These are phyloP conservation scores for Yamadazyma sp. DNA, from an alignment of 805 yeast species.

Conservation along the genomic window DNA sequence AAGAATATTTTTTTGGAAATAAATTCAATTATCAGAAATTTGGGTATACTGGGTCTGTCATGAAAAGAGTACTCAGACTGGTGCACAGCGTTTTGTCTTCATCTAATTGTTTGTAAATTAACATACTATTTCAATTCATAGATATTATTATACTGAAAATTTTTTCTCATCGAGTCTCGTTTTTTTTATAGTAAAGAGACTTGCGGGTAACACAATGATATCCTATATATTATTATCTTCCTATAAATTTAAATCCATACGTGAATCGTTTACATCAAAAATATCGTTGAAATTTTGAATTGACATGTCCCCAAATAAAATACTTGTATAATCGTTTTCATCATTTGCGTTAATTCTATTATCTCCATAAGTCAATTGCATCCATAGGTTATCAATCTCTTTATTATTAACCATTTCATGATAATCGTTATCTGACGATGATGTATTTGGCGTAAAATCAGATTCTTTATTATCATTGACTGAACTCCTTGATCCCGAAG, in stretches of 20 bases:
- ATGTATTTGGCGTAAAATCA: conserved; percentile 1
- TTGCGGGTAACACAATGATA: conserved; percentile 2
- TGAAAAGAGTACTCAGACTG: conserved; percentile 48
- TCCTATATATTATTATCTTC: too few species aligned
- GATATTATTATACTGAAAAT: conserved; percentile 2
- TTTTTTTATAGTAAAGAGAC: too few species aligned
- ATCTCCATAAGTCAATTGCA: conserved; percentile 18
- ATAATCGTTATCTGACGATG: conserved; percentile 7
- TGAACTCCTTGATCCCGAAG: not conserved
- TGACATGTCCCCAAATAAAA: too few species aligned
- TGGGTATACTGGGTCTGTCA: conserved; percentile 49
- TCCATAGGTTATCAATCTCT: conserved; percentile 38
- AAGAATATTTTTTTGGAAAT: too few species aligned
- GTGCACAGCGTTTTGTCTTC: conserved; percentile 53
- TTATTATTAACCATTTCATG: conserved; percentile 19
- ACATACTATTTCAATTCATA: not conserved
- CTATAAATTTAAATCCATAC: too few species aligned
- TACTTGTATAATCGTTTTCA: too few species aligned
- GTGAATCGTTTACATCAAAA: too few species aligned
- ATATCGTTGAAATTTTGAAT: too few species aligned
- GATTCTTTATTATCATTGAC: not conserved
- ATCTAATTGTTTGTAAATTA: conserved; percentile 15
- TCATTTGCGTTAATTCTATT: conserved; percentile 14
- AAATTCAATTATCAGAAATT: conserved; percentile 35
- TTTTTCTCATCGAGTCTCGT: conserved; percentile 1